Evolutionary conservation across 345 rosid genomes (phyloP), one percentile per base, ranked within the genome.

Genomic region (Camelina hispida): DNA sequence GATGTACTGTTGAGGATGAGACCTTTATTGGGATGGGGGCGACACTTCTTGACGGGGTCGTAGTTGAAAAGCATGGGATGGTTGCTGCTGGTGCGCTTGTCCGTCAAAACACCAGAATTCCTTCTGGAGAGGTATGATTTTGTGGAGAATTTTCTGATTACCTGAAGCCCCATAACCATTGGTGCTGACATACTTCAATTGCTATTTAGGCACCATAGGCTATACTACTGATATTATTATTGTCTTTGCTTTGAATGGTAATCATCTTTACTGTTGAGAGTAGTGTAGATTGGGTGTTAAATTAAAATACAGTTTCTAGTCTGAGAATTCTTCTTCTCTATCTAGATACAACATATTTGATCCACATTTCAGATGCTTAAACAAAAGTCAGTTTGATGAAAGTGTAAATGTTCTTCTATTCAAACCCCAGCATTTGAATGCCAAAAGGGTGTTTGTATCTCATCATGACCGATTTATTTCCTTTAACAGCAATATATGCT

Each of bases 71-170:
- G 82, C 86, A 91, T 84, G 89, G 80, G 28, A 88, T 94, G 93
- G 91, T 94, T 82, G 95, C 97, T 73, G 98, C 96, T 71, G 98
- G 98, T 76, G 88, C 98, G 58, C 98, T 94, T 78, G 98, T 91
- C 42, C 81, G 95, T 71, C 97, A 94, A 85, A 94, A 91, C 77
- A 84, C 95, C 37, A 87, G 75, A 81, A 87, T 94, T 76, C 91
- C 96, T 61, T 46, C 93, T 43, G 91, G 97, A 55, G 96, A 94
- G 97, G 98, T 91, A 87, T 72, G 34, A 6, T 47, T 43, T 23
- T 77, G 46, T 16, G 4, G 48, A 4, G 8, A 54, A 13, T 16
- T n/a, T 34, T 47, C 23, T n/a, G 30, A 68, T 42, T n/a, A 42
- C 35, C 55, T 25, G 28, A 69, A 43, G 11, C 15, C 53, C 46